Base-by-base conservation (phyloP, 2,329 filamentous ascomycete species). In the Alternaria longipes region DNA sequence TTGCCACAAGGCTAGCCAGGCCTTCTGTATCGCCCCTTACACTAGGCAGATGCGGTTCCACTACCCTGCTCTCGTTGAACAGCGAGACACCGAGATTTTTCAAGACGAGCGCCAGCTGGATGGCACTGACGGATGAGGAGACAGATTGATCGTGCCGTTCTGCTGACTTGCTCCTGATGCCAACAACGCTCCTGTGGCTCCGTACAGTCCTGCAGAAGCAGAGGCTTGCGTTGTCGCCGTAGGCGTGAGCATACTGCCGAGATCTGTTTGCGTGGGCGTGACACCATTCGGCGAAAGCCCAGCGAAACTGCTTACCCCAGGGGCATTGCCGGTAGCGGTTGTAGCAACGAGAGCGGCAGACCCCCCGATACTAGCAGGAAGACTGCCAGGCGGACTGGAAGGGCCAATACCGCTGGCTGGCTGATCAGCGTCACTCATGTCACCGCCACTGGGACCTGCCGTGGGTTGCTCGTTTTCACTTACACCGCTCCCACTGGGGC, bases 51-150 rank as follows among this genome's bases (percentile, higher is more conserved):
- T 22, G 46, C 24, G 32, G 26, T 32, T n/a, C n/a, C n/a, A n/a
- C n/a, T n/a, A n/a, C n/a, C n/a, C n/a, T n/a, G n/a, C n/a, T n/a
- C n/a, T n/a, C 22, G 32, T 59, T 54, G n/a, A 59, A 54, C 8
- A 59, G 30, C 24, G 28, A 54, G 14, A 54, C 56, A 28, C 45
- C 56, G n/a, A 54, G 30, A 30, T 59, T 59, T 36, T 59, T 59
- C 30, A 59, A 11, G 36, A 59, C 49, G 9, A 54, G 56, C 18
- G 56, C 50, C 32, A 59, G 34, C 24, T 59, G 50, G 9, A 54
- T 42, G 9, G 49, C 50, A 34, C 54, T 49, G 18, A 50, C 41
- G 18, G 56, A 45, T n/a, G 32, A 18, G 16, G 42, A 20, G 56
- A 54, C 22, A 59, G 50, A 36, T 18, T n/a, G 18, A 59, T 14